These are phyloP conservation scores for Epichloe sp. DNA, from an alignment of 2,329 filamentous ascomycete species.

Conservation along the genomic window DNA sequence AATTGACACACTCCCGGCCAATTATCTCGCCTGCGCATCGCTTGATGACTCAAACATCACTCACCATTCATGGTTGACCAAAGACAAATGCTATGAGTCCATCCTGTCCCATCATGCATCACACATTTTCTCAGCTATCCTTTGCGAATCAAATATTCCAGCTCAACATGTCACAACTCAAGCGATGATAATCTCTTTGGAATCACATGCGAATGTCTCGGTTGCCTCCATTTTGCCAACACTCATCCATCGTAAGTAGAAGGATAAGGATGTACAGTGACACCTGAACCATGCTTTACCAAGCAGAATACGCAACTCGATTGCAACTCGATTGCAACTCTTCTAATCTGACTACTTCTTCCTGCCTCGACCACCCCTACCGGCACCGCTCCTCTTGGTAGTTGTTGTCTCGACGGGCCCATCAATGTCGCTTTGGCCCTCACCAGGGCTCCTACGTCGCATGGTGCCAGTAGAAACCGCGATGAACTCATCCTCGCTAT, in stretches of 20 bases:
- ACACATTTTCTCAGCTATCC: not conserved
- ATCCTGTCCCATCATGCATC: not conserved
- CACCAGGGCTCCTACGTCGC: constrained; percentile 70
- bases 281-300: not conserved
- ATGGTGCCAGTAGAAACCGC: constrained; percentile 66
- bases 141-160: not conserved
- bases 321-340: not conserved
- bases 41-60: constrained; percentile 11
- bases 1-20: not conserved
- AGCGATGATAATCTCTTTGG: not conserved
- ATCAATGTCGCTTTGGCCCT: constrained; percentile 46
- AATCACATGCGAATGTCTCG: not conserved
- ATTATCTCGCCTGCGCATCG: constrained; percentile 3
- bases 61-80: not conserved
- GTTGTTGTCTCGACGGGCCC: constrained; percentile 34
- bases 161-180: not conserved
- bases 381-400: constrained; percentile 25
- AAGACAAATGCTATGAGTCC: not conserved
- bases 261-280: not conserved
- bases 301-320: not conserved
- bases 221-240: not conserved
- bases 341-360: constrained; percentile 19
- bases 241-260: not conserved
- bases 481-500: constrained; percentile 82
- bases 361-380: constrained; percentile 27